Base-by-base conservation (phyloP, 768 basidiomycete genomes). In the Crucibulum laeve region DNA sequence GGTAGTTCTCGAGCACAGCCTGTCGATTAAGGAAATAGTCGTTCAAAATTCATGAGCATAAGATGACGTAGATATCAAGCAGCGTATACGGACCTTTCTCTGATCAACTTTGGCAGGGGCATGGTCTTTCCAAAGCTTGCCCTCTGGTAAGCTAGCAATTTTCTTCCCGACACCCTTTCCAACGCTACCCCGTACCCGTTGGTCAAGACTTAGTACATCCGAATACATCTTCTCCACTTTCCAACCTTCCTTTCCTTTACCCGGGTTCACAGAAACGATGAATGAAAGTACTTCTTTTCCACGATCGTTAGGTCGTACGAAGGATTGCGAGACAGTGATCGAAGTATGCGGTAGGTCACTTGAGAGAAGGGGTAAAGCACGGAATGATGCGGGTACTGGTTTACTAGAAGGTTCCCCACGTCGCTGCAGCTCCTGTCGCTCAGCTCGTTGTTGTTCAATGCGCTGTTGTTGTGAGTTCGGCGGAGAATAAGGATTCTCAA, bases 91-190 rank as follows among this genome's bases (percentile, higher is more conserved):
- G 56, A 89, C 92, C 74, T 97, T 98, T 51, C 95, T 71, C 64
- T 95, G 92, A 70, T 98, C 96, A 33, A 93, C 90, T 70, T 89
- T 94, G 22, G 90, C 91, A 23, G 95, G 95, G 0, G 94, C 93
- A 61, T 95, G 92, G 66, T 98, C 96, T 63, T 82, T 94, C 89
- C 95, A 97, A 6, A 96, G 69, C 62, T 85, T 87, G 19, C 90
- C 89, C 60, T 99, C 96, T 1, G 96, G 96, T 45, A 99, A 62
- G 42, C 65, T 72, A 15, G 73, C 82, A 38, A 98, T 82, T 64
- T 79, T 88, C 71, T 92, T 93, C 33, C 73, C 77, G 15, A 87
- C 69, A 39, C 76, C 77, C 60, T 82, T 85, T 11, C 83, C 81
- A 14, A 82, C 76, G 40, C 73, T 80, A 36, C 62, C 63, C 42